Evolutionary conservation across 331 rosid genomes (phyloP).

Genomic region (Pyrus hybrid): DNA sequence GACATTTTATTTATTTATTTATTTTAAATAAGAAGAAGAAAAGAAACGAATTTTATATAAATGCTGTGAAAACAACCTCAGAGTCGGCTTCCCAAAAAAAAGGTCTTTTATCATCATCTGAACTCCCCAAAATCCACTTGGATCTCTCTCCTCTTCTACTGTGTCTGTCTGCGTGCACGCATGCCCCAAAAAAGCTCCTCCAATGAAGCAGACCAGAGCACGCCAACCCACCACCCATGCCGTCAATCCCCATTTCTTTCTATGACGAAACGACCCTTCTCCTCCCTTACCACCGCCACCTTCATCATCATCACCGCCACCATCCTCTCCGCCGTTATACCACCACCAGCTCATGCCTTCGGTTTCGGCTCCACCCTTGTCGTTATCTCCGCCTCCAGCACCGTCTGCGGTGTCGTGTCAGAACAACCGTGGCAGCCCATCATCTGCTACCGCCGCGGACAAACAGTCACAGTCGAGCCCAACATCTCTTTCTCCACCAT

Average conservation of each 20-base stretch:
- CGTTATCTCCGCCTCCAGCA: constrained; percentile 32
- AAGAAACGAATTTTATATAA: neutral
- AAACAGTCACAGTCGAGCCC: constrained; percentile 26
- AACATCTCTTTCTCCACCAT: constrained; percentile 53
- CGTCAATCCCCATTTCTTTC: constrained; percentile 15
- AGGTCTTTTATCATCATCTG: neutral
- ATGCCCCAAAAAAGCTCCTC: constrained; percentile 4
- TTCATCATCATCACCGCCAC: neutral
- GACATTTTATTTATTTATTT: too few relatives aligned
- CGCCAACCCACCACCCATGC: constrained; percentile 15
- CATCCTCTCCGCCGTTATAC: neutral
- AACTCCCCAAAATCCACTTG: neutral
- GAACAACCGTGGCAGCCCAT: constrained; percentile 33
- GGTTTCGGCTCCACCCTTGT: constrained; percentile 82
- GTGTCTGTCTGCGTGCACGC: neutral
- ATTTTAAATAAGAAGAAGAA: neutral
- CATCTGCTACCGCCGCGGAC: constrained; percentile 46
- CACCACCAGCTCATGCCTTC: constrained; percentile 25
- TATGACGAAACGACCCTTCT: constrained; percentile 50
- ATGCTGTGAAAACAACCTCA: constrained; percentile 7
- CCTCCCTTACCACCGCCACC: constrained; percentile 7
- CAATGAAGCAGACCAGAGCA: constrained; percentile 43
- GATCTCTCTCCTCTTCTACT: constrained; percentile 11
- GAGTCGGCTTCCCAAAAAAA: neutral
- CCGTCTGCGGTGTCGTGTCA: constrained; percentile 76